Base-by-base conservation (phyloP, 2,329 filamentous ascomycete species). In the Hansfordia pulvinata region DNA sequence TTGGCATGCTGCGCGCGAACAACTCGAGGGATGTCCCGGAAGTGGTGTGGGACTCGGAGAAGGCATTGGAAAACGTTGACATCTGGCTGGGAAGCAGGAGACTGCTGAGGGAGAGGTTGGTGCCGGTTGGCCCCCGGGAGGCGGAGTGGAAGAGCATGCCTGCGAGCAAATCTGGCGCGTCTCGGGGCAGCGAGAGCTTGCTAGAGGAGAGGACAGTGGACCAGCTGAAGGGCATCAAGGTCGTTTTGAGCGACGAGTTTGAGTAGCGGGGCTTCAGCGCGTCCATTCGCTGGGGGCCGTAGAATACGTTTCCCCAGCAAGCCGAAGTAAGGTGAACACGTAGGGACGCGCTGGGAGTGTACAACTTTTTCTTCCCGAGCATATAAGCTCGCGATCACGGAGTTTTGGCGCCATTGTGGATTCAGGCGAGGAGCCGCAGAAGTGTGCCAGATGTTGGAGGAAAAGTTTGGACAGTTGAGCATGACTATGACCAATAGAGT, bases 11-110 rank as follows among this genome's bases (percentile, higher is more conserved):
- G 42, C 65, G 70, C 11, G 65, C 45, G 43, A 71, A 60, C 28
- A 82, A 80, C 26, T 65, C 66, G n/a, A 70, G 76, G 13, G 76
- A 84, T 14, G 75, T 94, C 2, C 69, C 76, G 10, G 60, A 69
- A 7, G 62, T 94, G 6, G 64, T 71, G 27, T 93, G 83, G 76
- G 83, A 94, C 44, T 63, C 69, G 9, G 62, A 64, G 1, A 62
- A 63, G 2, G 66, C 92, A 24, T 66, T 78, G 36, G 86, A 93
- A 46, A 84, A 90, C 41, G 70, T 92, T 5, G 83, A 93, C 38
- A 81, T 80, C 37, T 83, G 83, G 64, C 56, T 94, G 19, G 65
- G 71, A 16, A 75, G 75, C 28, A 66, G 74, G 31, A 71, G 72
- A 37, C 57, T 76, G 29, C 56, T 94, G 30, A 66, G 76, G 27